Percentiles rank a stretch among this genome's conserved stretches.
Conservation (phyloP, 2,329 filamentous ascomycete species). For the Verticillium klebahnii region DNA sequence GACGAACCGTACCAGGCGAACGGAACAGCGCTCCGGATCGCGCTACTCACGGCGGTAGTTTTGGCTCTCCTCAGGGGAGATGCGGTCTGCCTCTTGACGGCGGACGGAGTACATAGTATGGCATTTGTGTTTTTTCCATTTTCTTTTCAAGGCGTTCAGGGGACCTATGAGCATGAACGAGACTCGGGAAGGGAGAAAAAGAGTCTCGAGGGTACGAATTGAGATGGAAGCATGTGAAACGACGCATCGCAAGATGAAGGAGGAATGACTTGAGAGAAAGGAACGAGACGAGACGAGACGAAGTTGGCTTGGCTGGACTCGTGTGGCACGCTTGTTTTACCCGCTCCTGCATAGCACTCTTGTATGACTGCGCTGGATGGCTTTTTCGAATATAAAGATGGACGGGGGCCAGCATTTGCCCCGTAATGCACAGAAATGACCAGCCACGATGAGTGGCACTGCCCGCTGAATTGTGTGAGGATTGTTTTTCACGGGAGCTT, state of each 20-base stretch:
- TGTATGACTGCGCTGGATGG: neutral
- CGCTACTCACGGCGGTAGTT: conserved; percentile 24
- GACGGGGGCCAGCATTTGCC: neutral
- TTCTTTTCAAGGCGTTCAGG: neutral
- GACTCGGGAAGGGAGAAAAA: neutral
- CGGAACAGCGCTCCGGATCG: conserved; percentile 14
- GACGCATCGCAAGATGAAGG: neutral
- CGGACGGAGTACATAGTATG: neutral
- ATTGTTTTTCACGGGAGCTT: too few species aligned
- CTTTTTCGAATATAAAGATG: neutral
- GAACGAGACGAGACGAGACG: neutral
- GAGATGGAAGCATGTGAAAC: neutral
- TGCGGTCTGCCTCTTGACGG: neutral
- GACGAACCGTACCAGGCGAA: conserved; percentile 22
- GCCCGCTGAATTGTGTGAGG: too few species aligned
- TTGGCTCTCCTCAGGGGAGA: neutral
- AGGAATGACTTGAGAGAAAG: neutral
- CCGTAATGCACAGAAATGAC: neutral
- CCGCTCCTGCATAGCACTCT: neutral
- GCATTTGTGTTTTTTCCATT: neutral
- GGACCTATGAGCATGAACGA: neutral
- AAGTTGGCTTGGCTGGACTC: neutral
- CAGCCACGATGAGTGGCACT: too few species aligned
- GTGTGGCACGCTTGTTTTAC: neutral
- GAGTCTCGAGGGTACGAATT: neutral